phyloP scores from a whole-genome alignment of 2,329 filamentous ascomycete genomes.

The Microsporum audouinii region DNA sequence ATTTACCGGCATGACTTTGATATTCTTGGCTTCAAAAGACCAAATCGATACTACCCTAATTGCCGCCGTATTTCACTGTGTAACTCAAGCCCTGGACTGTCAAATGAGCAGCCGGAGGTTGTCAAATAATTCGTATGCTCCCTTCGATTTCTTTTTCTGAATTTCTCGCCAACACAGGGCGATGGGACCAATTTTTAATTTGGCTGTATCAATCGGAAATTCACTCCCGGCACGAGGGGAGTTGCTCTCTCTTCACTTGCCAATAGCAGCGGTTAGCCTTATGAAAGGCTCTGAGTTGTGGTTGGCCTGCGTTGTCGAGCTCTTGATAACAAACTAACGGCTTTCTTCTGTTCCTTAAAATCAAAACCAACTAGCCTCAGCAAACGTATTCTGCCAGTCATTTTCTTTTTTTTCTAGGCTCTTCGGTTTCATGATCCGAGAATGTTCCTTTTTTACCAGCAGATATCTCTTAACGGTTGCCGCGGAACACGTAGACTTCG shows the following conservation, averaged over 20 bases:
- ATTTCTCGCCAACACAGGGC: neutral
- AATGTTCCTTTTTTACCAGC: neutral
- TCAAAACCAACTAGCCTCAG: neutral
- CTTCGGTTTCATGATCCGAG: neutral
- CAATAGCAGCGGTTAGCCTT: neutral
- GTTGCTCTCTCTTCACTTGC: neutral
- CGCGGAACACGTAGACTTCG: neutral
- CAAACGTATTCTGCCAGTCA: neutral
- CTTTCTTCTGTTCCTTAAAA: neutral
- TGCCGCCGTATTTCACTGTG: neutral
- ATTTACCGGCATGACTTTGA: neutral
- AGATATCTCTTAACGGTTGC: neutral
- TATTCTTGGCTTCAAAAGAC: too few relatives aligned
- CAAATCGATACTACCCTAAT: neutral
- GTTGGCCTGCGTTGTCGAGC: neutral
- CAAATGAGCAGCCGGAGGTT: neutral
- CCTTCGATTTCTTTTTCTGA: neutral
- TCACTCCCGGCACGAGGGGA: neutral
- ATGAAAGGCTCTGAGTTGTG: neutral
- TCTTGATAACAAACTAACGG: neutral
- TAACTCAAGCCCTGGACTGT: neutral
- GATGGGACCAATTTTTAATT: neutral
- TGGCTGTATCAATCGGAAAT: neutral
- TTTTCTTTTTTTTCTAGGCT: neutral
- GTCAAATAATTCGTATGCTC: neutral